Evolutionary conservation across 2,329 filamentous ascomycete genomes (phyloP), one percentile per base, ranked within the genome.

Genomic region (Diaporthe nobilis): DNA sequence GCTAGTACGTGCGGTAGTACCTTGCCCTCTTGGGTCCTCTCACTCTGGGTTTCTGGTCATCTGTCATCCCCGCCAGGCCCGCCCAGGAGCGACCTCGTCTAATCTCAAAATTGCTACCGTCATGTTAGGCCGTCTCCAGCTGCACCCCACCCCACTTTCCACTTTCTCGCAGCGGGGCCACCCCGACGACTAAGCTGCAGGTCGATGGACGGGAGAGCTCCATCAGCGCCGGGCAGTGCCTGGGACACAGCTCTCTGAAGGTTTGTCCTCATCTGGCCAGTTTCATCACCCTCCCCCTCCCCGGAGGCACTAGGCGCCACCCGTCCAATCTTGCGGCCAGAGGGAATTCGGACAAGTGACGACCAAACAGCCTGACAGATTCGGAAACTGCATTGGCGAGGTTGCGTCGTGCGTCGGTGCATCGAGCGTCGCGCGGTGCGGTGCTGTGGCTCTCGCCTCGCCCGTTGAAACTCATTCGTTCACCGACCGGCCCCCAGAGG

Each of bases 81-180:
- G 63, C 47, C 65, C 47, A 39, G 22, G 22, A 70, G 13, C 34
- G 65, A 28, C 49, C 65, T 70, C 49, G 65, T 70, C 65, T 55
- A 70, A 70, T 70, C 65, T 70, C 65, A 70, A 70, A 70, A 70
- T 70, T 70, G 34, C 65, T 70, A 70, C 65, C 49, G 34, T 70
- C 49, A 55, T 70, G 34, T 42, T 70, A 70, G 65, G n/a, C 47
- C 65, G 49, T 70, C 49, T 70, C 65, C 65, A 70, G 65, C 49
- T 55, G 34, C 65, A 42, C 63, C 63, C 63, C 63, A 68, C 65
- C 49, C 65, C 49, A 70, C 65, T 55, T 53, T 53, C 63, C 47
- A 68, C 47, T 68, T 68, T 68, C 47, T 55, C 49, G 20, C 49
- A 70, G 65, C 49, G 65, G 65, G 49, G 31, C 65, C 47, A 47